Evolutionary conservation across 2,329 filamentous ascomycete genomes (phyloP).

Genomic region (Ophiostoma montium): DNA sequence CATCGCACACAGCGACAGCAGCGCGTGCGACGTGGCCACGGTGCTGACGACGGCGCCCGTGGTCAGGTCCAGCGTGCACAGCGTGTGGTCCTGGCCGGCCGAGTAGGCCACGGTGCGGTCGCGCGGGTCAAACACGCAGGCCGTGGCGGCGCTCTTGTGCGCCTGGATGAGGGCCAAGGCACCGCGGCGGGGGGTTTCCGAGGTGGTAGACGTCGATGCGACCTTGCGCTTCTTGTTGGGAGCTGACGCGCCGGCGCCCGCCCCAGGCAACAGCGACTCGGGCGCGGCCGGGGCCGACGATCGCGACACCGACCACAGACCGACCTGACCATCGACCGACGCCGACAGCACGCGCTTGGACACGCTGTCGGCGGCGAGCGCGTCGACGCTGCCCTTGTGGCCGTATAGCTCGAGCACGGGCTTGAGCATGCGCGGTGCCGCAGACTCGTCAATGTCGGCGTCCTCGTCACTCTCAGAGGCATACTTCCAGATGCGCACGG

Average conservation of each 20-base stretch:
- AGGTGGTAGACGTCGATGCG: slow-evolving; percentile 31
- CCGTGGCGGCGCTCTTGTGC: slow-evolving; percentile 56
- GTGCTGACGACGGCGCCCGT: slow-evolving; percentile 68
- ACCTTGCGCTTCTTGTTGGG: slow-evolving; percentile 64
- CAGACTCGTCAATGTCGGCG: slow-evolving; percentile 58
- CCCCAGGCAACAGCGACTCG: slow-evolving; percentile 51
- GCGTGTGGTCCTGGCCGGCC: slow-evolving; percentile 76
- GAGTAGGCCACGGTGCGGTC: slow-evolving; percentile 87
- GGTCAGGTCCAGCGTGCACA: slow-evolving; percentile 82
- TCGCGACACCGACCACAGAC: slow-evolving; percentile 68
- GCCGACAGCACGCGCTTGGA: slow-evolving; percentile 73
- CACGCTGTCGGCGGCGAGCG: slow-evolving; percentile 54
- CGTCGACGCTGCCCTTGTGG: slow-evolving; percentile 50
- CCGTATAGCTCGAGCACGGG: slow-evolving; percentile 17
- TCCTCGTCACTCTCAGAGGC: slow-evolving; percentile 51
- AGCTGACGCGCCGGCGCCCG: slow-evolving; percentile 25
- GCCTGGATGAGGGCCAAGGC: slow-evolving; percentile 59
- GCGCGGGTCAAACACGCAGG: slow-evolving; percentile 70
- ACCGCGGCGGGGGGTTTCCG: slow-evolving; percentile 54
- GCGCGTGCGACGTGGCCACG: slow-evolving; percentile 67
- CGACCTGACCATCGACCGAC: slow-evolving; percentile 68
- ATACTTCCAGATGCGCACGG: slow-evolving; percentile 84
- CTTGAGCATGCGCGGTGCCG: slow-evolving; percentile 18
- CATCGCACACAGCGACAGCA: slow-evolving; percentile 66
- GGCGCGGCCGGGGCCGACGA: slow-evolving; percentile 44